Evolutionary conservation across 2,329 filamentous ascomycete species (phyloP), one percentile per base, ranked within the genome.

Genomic region (Magnaporthiopsis rhizophila): DNA sequence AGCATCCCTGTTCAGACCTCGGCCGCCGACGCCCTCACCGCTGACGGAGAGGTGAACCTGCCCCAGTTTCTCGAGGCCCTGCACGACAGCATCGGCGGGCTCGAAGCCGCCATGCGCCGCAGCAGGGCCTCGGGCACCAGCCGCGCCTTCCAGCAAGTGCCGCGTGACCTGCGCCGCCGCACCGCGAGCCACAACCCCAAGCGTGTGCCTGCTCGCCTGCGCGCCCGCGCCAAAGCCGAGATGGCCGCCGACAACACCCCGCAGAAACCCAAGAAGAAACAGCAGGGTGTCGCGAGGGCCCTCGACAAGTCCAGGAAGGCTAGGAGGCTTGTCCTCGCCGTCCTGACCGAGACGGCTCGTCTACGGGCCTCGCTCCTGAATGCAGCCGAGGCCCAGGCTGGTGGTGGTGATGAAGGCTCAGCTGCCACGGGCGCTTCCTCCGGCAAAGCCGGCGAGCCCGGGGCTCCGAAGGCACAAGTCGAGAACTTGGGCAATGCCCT

Each of bases 171-270:
- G 83, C 83, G 95, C 68, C 83, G 95, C 68, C 84, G 95, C 70
- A 97, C 94, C 0, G 95, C 94, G 26, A 97, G 92, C 74, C 95
- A 99, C 77, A 97, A 99, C 82, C 90, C 90, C 50, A 96, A 94
- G 77, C 86, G 89, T 67, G 89, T 99, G 21, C 95, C 95, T 2
- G 89, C 88, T 72, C 81, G 92, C 67, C 77, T 98, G 71, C 84
- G 89, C 64, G 78, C 78, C 56, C 84, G 89, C 69, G 92, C 92
- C 0, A 84, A 80, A 70, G 79, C 76, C 67, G 85, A 96, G 82
- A 96, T 97, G 87, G 80, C 81, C 21, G 90, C 96, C 64, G 94
- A 98, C 72, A 97, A 97, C 68, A 97, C 94, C 0, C 93, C 95
- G 0, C 87, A 93, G 7, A 89, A 87, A 62, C 81, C 81, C 1